Evolutionary conservation across 1,284 basidiomycete genomes (phyloP).

Genomic region (Moesziomyces aphidis): DNA sequence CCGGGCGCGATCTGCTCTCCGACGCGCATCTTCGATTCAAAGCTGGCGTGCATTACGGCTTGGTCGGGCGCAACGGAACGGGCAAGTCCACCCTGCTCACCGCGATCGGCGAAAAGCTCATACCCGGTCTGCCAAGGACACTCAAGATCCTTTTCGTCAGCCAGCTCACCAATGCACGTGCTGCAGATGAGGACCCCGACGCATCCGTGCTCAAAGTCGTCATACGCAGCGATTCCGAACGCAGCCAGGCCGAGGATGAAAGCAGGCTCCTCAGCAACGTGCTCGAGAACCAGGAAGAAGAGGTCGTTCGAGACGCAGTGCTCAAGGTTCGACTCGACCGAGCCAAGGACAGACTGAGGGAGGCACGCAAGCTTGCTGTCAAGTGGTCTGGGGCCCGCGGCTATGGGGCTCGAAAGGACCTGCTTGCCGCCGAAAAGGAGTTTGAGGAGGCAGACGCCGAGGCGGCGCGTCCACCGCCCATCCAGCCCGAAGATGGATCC

Average conservation of each 20-base stretch:
- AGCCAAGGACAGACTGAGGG: slow-evolving; percentile 69
- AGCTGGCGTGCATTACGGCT: slow-evolving; percentile 72
- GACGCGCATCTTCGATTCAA: slow-evolving; percentile 73
- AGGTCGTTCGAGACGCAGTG: slow-evolving; percentile 54
- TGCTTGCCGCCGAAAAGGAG: slow-evolving; percentile 69
- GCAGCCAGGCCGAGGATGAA: slow-evolving; percentile 59
- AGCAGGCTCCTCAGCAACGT: slow-evolving; percentile 60
- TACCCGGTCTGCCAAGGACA: slow-evolving; percentile 72
- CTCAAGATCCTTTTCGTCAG: slow-evolving; percentile 73
- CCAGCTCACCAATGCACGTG: slow-evolving; percentile 69
- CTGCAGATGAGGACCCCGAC: slow-evolving; percentile 13
- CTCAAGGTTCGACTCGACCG: slow-evolving; percentile 58
- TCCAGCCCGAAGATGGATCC: slow-evolving; percentile 29
- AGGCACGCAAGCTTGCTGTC: slow-evolving; percentile 73
- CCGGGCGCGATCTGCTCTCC: slow-evolving; percentile 72
- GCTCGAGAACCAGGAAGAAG: slow-evolving; percentile 59
- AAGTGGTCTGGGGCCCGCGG: slow-evolving; percentile 76
- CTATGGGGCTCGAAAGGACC: slow-evolving; percentile 73
- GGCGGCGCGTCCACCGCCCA: slow-evolving; percentile 12
- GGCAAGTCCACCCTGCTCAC: slow-evolving; percentile 72
- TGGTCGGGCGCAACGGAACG: slow-evolving; percentile 74
- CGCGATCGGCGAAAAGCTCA: slow-evolving; percentile 70
- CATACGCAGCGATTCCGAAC: slow-evolving; percentile 67
- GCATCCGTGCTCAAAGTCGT: slow-evolving; percentile 67
- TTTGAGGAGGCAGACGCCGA: slow-evolving; percentile 59